These are phyloP conservation scores for Heterobasidion annosum DNA, from an alignment of 1,284 basidiomycete species.

Conservation along the genomic window DNA sequence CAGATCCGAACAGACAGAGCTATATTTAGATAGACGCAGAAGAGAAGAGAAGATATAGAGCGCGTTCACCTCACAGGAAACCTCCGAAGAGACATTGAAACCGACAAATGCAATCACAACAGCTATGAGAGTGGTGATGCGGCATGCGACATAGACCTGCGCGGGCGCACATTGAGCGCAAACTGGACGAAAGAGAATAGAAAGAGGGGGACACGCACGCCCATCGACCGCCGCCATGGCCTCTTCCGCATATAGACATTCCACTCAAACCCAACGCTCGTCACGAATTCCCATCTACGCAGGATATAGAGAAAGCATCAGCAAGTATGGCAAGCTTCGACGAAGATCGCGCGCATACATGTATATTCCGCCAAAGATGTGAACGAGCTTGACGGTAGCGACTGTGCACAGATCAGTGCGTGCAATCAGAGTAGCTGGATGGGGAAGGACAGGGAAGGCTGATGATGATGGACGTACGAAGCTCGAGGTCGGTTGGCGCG, in stretches of 20 bases:
- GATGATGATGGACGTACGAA: too few relatives aligned
- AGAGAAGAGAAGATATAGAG: not conserved
- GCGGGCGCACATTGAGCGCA: not conserved
- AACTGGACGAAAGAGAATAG: not conserved
- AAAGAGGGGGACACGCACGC: not conserved
- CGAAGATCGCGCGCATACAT: not conserved
- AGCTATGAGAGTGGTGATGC: not conserved
- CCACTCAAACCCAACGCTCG: conserved; percentile 4
- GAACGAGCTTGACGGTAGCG: conserved; percentile 6
- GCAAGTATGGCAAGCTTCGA: not conserved
- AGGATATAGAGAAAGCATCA: not conserved
- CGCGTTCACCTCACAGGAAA: not conserved
- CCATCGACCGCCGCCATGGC: conserved; percentile 5
- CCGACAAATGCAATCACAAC: conserved; percentile 1
- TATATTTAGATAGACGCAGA: not conserved
- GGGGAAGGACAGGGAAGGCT: too few relatives aligned
- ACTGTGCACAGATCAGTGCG: not conserved
- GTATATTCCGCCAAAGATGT: conserved; percentile 7
- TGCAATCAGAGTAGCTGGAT: too few relatives aligned
- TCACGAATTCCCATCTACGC: conserved; percentile 6
- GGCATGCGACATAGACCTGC: conserved; percentile 3
- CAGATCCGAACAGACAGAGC: not conserved
- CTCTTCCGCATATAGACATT: conserved; percentile 5
- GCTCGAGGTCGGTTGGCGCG: too few relatives aligned
- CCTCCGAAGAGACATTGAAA: conserved; percentile 1